These are phyloP conservation scores for Cercospora brassicicola DNA, from an alignment of 2,329 filamentous ascomycete species.

Conservation along the genomic window DNA sequence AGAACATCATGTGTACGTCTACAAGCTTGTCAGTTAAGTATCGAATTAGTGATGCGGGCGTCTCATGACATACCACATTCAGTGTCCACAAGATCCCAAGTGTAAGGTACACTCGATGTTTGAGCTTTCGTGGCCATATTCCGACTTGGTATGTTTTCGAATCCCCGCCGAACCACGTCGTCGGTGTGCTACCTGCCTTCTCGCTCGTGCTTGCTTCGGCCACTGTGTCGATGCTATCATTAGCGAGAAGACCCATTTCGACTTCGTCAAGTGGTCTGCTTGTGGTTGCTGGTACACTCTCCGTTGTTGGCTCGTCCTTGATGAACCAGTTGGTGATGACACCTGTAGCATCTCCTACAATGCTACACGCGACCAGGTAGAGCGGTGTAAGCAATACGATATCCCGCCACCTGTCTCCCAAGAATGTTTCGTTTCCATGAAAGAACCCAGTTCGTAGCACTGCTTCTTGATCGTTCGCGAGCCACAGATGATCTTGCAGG, in stretches of 20 bases:
- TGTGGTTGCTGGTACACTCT: neutral
- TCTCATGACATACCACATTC: conserved; percentile 22
- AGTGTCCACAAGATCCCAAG: conserved; percentile 24
- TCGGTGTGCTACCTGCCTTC: neutral
- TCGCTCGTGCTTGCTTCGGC: neutral
- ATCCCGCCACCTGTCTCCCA: conserved; percentile 41
- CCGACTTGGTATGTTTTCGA: conserved; percentile 2
- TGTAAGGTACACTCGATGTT: conserved; percentile 18
- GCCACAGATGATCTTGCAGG: conserved; percentile 62
- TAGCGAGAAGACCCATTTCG: conserved; percentile 27
- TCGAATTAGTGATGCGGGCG: neutral
- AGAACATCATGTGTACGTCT: conserved; percentile 8
- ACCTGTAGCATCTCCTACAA: conserved; percentile 42
- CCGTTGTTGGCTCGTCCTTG: conserved; percentile 11
- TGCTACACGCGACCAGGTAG: conserved; percentile 48
- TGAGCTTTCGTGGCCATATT: conserved; percentile 23
- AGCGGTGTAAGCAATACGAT: conserved; percentile 43
- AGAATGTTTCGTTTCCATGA: conserved; percentile 31
- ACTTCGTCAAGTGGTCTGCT: conserved; percentile 11
- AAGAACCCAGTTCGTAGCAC: conserved; percentile 46
- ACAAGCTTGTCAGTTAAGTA: neutral
- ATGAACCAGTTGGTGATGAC: conserved; percentile 45
- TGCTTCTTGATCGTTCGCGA: conserved; percentile 59
- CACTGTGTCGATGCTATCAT: neutral
- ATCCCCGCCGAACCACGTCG: neutral